These are phyloP conservation scores for Gracilaria domingensis DNA, from an alignment of 23 red algal species.

Conservation along the genomic window DNA sequence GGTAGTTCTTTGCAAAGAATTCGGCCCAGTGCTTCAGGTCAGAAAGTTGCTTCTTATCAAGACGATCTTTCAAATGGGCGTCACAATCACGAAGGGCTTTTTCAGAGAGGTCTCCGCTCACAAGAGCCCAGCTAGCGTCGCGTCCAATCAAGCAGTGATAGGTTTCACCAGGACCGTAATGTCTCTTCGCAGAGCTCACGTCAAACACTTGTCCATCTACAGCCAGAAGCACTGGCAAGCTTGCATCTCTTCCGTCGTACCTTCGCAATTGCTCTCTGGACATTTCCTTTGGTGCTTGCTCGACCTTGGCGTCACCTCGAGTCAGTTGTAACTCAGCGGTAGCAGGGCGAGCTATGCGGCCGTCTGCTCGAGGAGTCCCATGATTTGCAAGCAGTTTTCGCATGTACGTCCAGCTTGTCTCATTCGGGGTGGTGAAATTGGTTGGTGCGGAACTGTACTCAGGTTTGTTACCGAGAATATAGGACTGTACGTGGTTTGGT, in stretches of 20 bases:
- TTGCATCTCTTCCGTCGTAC: constrained; percentile 54
- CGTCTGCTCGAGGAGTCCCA: constrained; percentile 82
- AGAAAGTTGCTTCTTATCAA: constrained; percentile 54
- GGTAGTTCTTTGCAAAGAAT: constrained; percentile 86
- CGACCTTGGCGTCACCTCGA: neutral
- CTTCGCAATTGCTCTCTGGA: constrained; percentile 55
- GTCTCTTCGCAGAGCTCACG: constrained; percentile 78
- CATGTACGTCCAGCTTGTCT: constrained; percentile 97
- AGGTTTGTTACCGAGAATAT: constrained; percentile 64
- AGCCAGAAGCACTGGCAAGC: constrained; percentile 65
- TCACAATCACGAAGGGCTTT: constrained; percentile 13
- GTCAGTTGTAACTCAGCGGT: neutral
- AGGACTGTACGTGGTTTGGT: constrained; percentile 65
- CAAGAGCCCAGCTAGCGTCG: constrained; percentile 83
- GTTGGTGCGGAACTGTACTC: constrained; percentile 81
- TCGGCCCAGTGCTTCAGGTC: constrained; percentile 77
- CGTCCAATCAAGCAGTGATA: constrained; percentile 86
- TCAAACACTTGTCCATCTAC: constrained; percentile 85
- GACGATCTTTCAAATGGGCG: neutral
- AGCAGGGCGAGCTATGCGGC: constrained; percentile 59
- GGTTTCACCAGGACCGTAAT: constrained; percentile 90
- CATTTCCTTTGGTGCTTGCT: constrained; percentile 31
- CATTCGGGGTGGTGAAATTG: constrained; percentile 85
- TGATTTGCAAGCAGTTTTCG: constrained; percentile 76
- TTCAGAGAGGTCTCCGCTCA: constrained; percentile 79